Evolutionary conservation across 768 basidiomycete genomes (phyloP), one percentile per base, ranked within the genome.

Genomic region (Epithele typhae): DNA sequence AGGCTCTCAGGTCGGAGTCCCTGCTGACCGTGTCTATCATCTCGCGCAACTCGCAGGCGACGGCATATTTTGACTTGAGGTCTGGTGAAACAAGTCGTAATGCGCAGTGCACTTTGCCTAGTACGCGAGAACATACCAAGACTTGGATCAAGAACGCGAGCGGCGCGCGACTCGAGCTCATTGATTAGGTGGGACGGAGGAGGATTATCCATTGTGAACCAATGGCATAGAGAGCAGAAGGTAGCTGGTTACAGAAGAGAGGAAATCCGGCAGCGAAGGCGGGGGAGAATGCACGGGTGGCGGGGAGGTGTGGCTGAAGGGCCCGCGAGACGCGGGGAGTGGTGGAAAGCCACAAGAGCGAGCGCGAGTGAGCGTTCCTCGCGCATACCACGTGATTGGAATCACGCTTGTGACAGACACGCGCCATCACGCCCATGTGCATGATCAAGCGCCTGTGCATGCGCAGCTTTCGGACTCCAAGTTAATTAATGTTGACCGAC

Each of bases 41-140:
- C 62, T 92, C 88, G 46, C 87, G 77, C 49, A 92, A 79, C 62
- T 92, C 89, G 48, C 73, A 77, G 48, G 86, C 85, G n/a, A 81
- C 77, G 3, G 69, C 68, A 63, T 79, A 76, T 65, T 87, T 88
- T 3, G 78, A 78, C 48, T 79, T 78, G 54, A 87, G 74, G 66
- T 88, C 87, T 90, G 55, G 5, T 7, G n/a, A 11, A 18, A 9
- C 5, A 9, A 27, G n/a, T 18, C 27, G n/a, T 25, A 22, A 22
- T 18, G 11, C 6, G 25, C n/a, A 48, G n/a, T 24, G 21, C 6
- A 10, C 7, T 45, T 14, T 32, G 21, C 8, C n/a, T n/a, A 11
- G 18, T n/a, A 38, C 10, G 37, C 9, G 37, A 38, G 37, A 9
- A 58, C 73, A 39, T 48, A 83, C 86, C 86, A 62, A 81, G 78